Conservation (phyloP, 129 eudicot genomes). For the Flaveria brownii region DNA sequence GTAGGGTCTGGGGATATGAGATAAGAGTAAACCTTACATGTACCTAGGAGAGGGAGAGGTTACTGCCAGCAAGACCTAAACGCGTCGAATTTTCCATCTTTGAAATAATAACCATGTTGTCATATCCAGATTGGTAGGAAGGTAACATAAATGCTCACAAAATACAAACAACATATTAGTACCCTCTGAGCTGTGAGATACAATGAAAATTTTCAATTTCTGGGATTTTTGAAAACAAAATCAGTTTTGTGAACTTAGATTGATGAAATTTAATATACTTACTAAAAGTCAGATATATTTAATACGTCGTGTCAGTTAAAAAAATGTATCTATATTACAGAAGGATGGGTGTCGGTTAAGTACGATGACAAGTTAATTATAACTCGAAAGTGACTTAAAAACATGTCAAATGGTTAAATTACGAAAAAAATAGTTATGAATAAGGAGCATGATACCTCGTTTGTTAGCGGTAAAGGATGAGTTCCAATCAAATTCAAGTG, state of each 20-base stretch:
- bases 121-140: neutral
- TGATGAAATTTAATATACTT: neutral
- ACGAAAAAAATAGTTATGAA: neutral
- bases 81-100: neutral
- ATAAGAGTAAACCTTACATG: too few relatives aligned
- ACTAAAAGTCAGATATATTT: neutral
- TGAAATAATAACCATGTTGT: neutral
- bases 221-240: neutral
- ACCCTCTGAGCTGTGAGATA: neutral
- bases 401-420: neutral
- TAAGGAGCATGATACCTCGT: slow-evolving; percentile 46
- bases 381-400: neutral
- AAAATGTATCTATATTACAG: neutral
- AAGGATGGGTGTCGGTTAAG: neutral
- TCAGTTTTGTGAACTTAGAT: neutral
- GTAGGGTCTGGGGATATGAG: too few relatives aligned
- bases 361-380: neutral
- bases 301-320: neutral
- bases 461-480: slow-evolving; percentile 48
- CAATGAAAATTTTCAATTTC: too few relatives aligned
- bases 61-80: too few relatives aligned
- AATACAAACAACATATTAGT: neutral
- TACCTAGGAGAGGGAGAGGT: too few relatives aligned
- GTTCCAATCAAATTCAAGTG: slow-evolving; percentile 73
- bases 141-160: neutral